These are phyloP conservation scores for Globisporangium abappressorium DNA, from an alignment of 352 stramenopile species.

Conservation along the genomic window DNA sequence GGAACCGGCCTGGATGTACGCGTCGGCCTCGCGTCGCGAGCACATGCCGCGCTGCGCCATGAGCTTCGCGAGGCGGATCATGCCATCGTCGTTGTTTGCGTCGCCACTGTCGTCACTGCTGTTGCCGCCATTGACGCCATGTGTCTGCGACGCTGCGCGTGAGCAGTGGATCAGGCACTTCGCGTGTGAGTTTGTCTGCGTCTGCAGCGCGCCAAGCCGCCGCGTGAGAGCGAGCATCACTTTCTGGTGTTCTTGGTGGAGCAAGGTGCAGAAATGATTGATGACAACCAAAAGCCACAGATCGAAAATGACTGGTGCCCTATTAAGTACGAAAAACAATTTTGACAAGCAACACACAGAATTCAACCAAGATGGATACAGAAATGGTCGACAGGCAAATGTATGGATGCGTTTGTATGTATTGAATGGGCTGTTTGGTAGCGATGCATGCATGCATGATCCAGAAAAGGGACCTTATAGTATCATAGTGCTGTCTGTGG, in stretches of 20 bases:
- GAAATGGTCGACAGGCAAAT: background rate
- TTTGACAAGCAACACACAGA: background rate
- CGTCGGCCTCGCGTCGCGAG: slow-evolving; percentile 76
- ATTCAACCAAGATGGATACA: slow-evolving; percentile 2
- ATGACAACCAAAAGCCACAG: background rate
- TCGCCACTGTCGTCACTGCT: background rate
- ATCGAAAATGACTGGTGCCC: slow-evolving; percentile 14
- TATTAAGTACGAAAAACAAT: slow-evolving; percentile 1
- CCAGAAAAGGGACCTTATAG: slow-evolving; percentile 3
- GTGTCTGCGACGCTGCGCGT: background rate
- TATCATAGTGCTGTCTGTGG: background rate
- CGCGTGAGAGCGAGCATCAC: slow-evolving; percentile 35
- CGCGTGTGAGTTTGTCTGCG: background rate
- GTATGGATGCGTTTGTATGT: background rate
- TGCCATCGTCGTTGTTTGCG: slow-evolving; percentile 16
- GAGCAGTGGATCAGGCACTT: slow-evolving; percentile 6
- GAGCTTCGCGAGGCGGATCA: slow-evolving; percentile 73
- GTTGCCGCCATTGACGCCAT: background rate
- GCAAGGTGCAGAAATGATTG: background rate
- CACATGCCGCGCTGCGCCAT: slow-evolving; percentile 78
- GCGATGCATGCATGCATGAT: background rate
- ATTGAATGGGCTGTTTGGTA: background rate
- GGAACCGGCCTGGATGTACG: slow-evolving; percentile 71
- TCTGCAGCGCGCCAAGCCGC: slow-evolving; percentile 22
- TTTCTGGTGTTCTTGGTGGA: slow-evolving; percentile 7